Evolutionary conservation across 163 green algal genomes (phyloP).

Genomic region (Prototheca cutis): DNA sequence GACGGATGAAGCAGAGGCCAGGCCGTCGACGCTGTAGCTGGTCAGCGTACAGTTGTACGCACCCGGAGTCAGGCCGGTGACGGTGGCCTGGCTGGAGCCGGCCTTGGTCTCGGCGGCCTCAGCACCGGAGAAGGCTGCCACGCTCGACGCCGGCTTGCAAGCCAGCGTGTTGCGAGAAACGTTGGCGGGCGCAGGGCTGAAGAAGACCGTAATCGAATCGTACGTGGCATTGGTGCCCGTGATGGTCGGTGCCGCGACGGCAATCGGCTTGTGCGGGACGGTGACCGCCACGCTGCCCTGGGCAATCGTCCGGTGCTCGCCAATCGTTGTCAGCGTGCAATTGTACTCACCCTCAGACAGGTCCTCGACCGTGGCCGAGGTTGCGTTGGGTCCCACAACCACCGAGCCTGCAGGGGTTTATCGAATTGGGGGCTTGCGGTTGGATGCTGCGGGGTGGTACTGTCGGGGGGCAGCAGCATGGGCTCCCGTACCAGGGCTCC

Average conservation of each 20-base stretch:
- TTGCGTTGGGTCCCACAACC: not conserved
- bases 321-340: not conserved
- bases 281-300: not conserved
- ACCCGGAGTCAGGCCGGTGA: conserved; percentile 11
- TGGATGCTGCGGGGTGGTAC: no score
- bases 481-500: no score
- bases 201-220: not conserved
- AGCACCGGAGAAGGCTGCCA: not conserved
- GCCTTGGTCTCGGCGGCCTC: not conserved
- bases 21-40: not conserved
- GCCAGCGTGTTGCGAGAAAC: not conserved
- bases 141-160: not conserved
- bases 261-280: not conserved
- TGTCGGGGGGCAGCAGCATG: conserved; percentile 1
- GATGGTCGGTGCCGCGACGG: not conserved
- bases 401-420: not conserved
- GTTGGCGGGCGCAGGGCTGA: not conserved
- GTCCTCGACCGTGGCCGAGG: not conserved
- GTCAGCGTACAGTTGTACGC: conserved; percentile 11
- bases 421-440: no score
- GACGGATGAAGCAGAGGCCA: not conserved
- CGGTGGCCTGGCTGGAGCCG: not conserved
- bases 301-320: not conserved
- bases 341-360: not conserved
- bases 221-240: not conserved